phyloP scores from a whole-genome alignment of 352 stramenopile genomes.

The Pythium monospermum region DNA sequence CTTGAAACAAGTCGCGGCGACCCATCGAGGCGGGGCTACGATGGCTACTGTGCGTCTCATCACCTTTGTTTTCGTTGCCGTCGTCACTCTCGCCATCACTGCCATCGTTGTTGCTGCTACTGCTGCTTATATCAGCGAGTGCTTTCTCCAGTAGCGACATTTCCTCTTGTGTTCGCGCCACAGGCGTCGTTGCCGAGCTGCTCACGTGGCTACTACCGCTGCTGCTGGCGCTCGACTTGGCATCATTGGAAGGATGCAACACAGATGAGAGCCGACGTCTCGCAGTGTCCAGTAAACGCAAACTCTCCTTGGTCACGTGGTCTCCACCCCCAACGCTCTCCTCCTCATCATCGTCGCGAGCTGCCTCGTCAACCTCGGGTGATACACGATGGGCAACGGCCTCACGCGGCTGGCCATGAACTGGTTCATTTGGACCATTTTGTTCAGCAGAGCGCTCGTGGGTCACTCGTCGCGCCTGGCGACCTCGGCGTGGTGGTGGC shows the following conservation, averaged over 20 bases:
- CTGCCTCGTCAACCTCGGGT: not conserved
- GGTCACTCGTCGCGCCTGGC: too few species aligned
- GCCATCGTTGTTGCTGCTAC: constrained; percentile 31
- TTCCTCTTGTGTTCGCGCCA: constrained; percentile 57
- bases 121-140: constrained; percentile 61
- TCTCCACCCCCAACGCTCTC: not conserved
- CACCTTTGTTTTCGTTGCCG: not conserved
- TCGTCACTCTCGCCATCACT: not conserved
- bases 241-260: constrained; percentile 18
- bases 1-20: constrained; percentile 14
- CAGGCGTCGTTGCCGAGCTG: constrained; percentile 36
- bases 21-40: not conserved
- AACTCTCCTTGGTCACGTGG: constrained; percentile 17
- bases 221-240: constrained; percentile 23
- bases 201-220: constrained; percentile 23
- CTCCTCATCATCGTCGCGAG: not conserved
- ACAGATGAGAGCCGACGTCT: constrained; percentile 21
- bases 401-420: too few species aligned
- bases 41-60: not conserved
- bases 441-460: too few species aligned
- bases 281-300: constrained; percentile 20
- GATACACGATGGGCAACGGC: too few species aligned
- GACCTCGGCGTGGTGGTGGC: too few species aligned
- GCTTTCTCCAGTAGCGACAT: constrained; percentile 60
- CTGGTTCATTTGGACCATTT: too few species aligned